Base-by-base conservation (phyloP, 148 eudicot genomes). In the Heliosperma pusillum region DNA sequence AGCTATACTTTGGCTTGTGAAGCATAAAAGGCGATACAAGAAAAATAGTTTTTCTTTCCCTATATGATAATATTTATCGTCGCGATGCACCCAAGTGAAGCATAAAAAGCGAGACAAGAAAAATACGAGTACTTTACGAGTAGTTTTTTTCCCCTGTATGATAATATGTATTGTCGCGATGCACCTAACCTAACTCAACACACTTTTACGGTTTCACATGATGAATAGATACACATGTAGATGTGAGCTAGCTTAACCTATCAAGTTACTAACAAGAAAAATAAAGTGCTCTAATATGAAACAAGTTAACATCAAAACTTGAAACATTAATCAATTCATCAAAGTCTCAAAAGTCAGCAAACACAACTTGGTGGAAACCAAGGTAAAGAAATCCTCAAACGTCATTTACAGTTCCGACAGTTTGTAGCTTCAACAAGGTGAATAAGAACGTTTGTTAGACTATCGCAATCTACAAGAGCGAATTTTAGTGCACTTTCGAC, bases 401-500 rank as follows among this genome's bases (percentile, higher is more conserved):
- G 21, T 21, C 66, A 73, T 73, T 61, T 61, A 73, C 68, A 63
- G 67, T 63, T 61, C 29, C 69, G 16, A 25, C 33, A 58, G 57
- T 69, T 40, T 1, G 22, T 53, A 17, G 60, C 21, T 16, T 55
- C 45, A 69, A 69, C 57, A 69, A 24, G 70, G 40, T 3, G 24
- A 1, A 2, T 24, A 42, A 5, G 60, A 70, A 45, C 0, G 26
- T 47, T 50, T 5, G n/a, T 45, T 11, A 4, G 56, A 21, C 56
- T 12, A 21, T 0, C 4, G 4, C 33, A 44, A 26, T 24, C 25
- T 44, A 45, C 29, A 25, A 16, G 22, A 33, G 26, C n/a, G n/a
- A n/a, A n/a, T n/a, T n/a, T n/a, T n/a, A n/a, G n/a, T n/a, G n/a
- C n/a, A n/a, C 36, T 29, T 8, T 26, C 42, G 27, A 57, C 50